Conservation (phyloP, 2,329 filamentous ascomycete genomes). For the Sporothrix dimorphospora region DNA sequence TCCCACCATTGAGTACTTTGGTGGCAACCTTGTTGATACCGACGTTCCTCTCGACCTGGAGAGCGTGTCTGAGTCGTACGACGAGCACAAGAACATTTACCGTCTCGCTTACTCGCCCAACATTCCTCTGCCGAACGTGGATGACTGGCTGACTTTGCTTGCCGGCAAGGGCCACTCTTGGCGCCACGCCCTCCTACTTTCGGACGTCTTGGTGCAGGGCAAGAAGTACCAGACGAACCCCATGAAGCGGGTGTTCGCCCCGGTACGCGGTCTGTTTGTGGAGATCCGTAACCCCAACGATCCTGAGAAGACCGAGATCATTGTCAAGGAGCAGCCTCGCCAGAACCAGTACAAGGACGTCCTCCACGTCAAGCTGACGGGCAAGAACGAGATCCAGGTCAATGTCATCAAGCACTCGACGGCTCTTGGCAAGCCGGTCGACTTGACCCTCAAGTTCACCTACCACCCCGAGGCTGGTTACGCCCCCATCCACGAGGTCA, state of each 20-base stretch:
- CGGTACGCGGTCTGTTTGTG: constrained; percentile 82
- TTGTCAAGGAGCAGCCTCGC: constrained; percentile 82
- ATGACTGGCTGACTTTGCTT: constrained; percentile 85
- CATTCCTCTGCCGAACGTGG: constrained; percentile 73
- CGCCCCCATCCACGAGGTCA: constrained; percentile 95
- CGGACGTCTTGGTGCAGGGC: constrained; percentile 91
- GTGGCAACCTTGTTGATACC: constrained; percentile 77
- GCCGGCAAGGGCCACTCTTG: constrained; percentile 86
- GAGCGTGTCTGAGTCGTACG: constrained; percentile 75
- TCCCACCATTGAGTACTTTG: constrained; percentile 91
- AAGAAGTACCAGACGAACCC: constrained; percentile 98
- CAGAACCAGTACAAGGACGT: constrained; percentile 87
- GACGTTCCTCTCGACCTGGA: constrained; percentile 79
- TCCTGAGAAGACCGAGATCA: constrained; percentile 79
- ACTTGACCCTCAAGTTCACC: constrained; percentile 82
- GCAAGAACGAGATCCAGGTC: constrained; percentile 79
- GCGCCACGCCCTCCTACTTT: constrained; percentile 91
- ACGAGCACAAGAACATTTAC: constrained; percentile 79
- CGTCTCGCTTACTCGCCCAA: constrained; percentile 77
- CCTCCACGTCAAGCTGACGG: constrained; percentile 77
- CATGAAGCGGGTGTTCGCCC: constrained; percentile 86
- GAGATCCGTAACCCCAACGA: constrained; percentile 85
- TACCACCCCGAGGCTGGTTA: constrained; percentile 96
- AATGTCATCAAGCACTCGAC: constrained; percentile 94
- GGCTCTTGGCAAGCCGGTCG: constrained; percentile 78